Evolutionary conservation across 352 stramenopile genomes (phyloP).

Genomic region (Globisporangium rhizosaccharum): DNA sequence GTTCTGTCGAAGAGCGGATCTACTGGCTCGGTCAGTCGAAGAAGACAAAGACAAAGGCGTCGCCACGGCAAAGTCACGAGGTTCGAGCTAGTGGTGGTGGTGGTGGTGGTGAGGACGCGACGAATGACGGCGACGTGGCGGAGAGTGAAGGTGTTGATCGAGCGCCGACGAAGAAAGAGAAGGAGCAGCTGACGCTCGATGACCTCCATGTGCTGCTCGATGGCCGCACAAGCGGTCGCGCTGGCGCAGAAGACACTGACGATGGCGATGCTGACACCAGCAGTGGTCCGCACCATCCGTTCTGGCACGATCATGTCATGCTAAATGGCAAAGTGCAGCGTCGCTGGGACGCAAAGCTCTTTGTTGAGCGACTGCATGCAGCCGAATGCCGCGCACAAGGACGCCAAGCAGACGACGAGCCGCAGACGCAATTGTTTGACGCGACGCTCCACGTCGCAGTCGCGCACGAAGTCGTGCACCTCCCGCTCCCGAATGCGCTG

Average conservation of each 20-base stretch:
- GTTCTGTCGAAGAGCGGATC: conserved; percentile 89
- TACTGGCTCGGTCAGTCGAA: conserved; percentile 41
- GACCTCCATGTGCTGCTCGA: conserved; percentile 42
- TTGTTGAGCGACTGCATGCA: conserved; percentile 35
- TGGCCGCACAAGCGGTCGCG: background rate
- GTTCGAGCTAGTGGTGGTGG: no score
- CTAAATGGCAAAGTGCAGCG: conserved; percentile 29
- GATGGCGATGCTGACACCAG: background rate
- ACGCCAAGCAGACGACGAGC: background rate
- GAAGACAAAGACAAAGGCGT: background rate
- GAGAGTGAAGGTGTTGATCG: conserved; percentile 16
- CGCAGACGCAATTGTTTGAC: conserved; percentile 24
- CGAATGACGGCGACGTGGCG: background rate
- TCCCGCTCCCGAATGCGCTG: background rate
- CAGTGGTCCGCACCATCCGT: conserved; percentile 11
- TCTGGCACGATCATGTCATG: conserved; percentile 41
- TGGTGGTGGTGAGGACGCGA: background rate
- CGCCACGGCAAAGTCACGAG: background rate
- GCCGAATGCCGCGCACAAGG: conserved; percentile 18
- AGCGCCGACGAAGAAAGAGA: conserved; percentile 38
- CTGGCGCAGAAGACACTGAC: background rate
- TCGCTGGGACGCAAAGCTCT: conserved; percentile 23
- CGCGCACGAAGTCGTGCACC: conserved; percentile 4
- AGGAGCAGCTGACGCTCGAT: conserved; percentile 50
- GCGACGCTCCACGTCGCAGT: conserved; percentile 16